These are phyloP conservation scores for Triticum timopheevii DNA, from an alignment of 176 grass and related monocot species.

Conservation along the genomic window DNA sequence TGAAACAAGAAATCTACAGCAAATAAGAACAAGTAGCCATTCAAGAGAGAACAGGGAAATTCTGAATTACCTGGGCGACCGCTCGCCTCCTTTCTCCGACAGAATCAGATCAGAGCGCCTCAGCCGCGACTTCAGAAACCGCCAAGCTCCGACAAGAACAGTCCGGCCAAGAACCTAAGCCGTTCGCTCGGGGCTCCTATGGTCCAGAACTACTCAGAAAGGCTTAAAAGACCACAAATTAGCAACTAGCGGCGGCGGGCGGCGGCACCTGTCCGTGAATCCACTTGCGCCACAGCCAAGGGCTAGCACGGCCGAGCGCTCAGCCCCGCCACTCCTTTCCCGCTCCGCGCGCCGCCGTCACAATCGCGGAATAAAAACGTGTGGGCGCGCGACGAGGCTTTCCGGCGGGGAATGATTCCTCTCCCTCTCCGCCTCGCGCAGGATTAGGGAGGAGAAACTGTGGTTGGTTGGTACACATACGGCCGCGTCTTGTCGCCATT, in stretches of 20 bases:
- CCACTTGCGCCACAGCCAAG: constrained; percentile 31
- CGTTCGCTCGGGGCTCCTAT: not conserved
- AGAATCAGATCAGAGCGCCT: not conserved
- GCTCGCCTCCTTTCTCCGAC: not conserved
- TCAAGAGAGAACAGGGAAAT: not conserved
- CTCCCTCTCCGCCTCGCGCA: not conserved
- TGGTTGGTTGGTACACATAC: not conserved
- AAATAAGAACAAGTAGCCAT: not conserved
- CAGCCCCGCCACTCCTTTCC: constrained; percentile 29
- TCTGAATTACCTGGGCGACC: constrained; percentile 28
- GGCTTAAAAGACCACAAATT: not conserved
- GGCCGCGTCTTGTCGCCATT: constrained; percentile 34
- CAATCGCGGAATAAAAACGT: constrained; percentile 32
- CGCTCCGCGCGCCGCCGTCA: constrained; percentile 9
- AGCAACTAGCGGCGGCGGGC: constrained; percentile 2
- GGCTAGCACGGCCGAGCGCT: not conserved
- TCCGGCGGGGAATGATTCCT: not conserved
- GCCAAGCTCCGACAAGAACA: constrained; percentile 9
- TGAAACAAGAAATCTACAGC: not conserved
- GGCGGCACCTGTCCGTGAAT: constrained; percentile 14
- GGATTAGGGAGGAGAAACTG: not conserved
- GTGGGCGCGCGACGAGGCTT: constrained; percentile 14
- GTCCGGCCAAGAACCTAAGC: not conserved
- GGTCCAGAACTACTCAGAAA: not conserved
- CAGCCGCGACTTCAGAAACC: not conserved